Base-by-base conservation (phyloP, 768 basidiomycete genomes). In the Podaxis sp. region DNA sequence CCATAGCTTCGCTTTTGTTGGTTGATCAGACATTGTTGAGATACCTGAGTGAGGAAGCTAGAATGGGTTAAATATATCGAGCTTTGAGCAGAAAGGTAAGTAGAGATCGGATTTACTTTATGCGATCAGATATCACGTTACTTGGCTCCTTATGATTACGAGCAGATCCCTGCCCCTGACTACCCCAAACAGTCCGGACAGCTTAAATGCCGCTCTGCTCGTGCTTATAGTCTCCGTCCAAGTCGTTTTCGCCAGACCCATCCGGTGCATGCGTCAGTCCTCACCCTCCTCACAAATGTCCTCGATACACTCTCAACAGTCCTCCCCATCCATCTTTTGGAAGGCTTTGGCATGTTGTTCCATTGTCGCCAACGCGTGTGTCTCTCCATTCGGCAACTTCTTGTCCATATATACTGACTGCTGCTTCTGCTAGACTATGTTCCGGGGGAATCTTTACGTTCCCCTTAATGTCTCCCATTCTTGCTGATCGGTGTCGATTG, bases 381-480 rank as follows among this genome's bases (percentile, higher is more conserved):
- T 79, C 24, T 26, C n/a, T 26, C 56, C 52, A 46, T 41, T 52
- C 38, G 30, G 56, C 20, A 60, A 36, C 38, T 57, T 33, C 55
- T 55, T 40, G 20, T 3, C 63, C 54, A 48, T 12, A 28, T 13
- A 12, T 30, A 22, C 50, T 46, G 53, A 37, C 26, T 28, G 17
- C 46, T 58, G 61, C 20, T 36, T 37, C 30, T 46, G n/a, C 58
- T 62, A 92, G 91, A n/a, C 73, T 92, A 64, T 87, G 81, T 65
- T 89, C 89, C 0, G 91, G 90, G n/a, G 89, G 87, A 36, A 82
- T 93, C 63, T 91, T 91, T 76, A 87, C 83, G 51, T 92, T 93
- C 69, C 90, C 92, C 20, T 77, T 93, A 4, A 75, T 93, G 44
- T 85, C 91, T 1, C 87, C 91, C 6, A 76, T 81, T 1, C 71